Evolutionary conservation across 805 yeast genomes (phyloP).

Genomic region (Barnettozyma sp.): DNA sequence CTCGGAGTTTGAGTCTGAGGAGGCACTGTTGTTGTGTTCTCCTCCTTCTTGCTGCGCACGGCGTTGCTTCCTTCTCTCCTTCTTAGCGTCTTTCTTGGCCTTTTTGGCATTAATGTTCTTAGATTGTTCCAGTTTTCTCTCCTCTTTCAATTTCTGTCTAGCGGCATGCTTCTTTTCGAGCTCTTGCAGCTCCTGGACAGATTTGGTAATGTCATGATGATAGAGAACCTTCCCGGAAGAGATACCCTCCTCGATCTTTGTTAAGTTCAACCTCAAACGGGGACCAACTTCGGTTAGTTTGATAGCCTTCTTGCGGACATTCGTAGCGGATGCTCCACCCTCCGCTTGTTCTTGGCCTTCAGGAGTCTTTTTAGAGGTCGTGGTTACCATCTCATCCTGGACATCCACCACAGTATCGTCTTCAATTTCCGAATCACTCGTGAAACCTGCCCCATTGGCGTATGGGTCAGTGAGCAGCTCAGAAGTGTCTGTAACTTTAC

Average conservation of each 20-base stretch:
- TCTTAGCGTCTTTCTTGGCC: slow-evolving; percentile 66
- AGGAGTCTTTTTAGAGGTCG: slow-evolving; percentile 15
- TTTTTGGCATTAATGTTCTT: slow-evolving; percentile 71
- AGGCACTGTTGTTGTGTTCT: slow-evolving; percentile 23
- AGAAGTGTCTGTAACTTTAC: slow-evolving; percentile 64
- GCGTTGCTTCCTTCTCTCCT: slow-evolving; percentile 57
- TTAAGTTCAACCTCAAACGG: slow-evolving; percentile 62
- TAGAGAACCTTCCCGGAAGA: slow-evolving; percentile 85
- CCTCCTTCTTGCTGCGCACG: slow-evolving; percentile 31
- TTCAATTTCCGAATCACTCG: slow-evolving; percentile 91
- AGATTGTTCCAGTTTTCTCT: slow-evolving; percentile 71
- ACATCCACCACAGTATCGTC: slow-evolving; percentile 80
- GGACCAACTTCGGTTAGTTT: slow-evolving; percentile 93
- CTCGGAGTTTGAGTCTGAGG: too few species aligned
- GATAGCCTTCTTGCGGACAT: slow-evolving; percentile 66
- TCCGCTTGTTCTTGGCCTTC: background rate
- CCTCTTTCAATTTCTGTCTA: slow-evolving; percentile 54
- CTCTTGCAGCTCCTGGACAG: slow-evolving; percentile 49
- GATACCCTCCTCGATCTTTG: slow-evolving; percentile 88
- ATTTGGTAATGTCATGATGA: slow-evolving; percentile 65
- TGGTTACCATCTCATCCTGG: slow-evolving; percentile 23
- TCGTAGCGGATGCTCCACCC: slow-evolving; percentile 19
- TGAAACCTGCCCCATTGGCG: slow-evolving; percentile 61
- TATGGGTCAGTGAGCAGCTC: slow-evolving; percentile 81
- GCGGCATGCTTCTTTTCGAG: slow-evolving; percentile 63